Evolutionary conservation across 75 land plant genomes (phyloP).

Genomic region (Adiantum capillusveneris): DNA sequence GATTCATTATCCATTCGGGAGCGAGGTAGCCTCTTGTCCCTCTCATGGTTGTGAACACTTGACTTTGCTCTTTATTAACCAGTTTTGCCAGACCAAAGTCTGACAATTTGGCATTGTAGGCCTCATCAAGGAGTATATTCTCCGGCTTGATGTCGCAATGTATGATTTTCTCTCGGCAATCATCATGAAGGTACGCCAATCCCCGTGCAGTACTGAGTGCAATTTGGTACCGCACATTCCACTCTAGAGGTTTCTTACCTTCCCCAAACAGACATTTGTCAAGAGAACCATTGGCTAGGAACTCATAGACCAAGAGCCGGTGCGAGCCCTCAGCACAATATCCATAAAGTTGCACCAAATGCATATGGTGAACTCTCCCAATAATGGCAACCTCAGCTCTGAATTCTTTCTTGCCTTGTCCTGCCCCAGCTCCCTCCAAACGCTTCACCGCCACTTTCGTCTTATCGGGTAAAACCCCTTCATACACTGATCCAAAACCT

Average conservation of each 20-base stretch:
- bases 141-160: constrained; percentile 93
- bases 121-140: constrained; percentile 67
- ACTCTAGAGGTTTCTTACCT: constrained; percentile 28
- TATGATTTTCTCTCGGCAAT: constrained; percentile 70
- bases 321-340: constrained; percentile 14
- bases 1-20: constrained; percentile 12
- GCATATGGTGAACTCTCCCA: constrained; percentile 12
- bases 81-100: constrained; percentile 11
- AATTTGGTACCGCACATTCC: constrained; percentile 67
- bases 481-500: constrained; percentile 21
- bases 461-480: constrained; percentile 7
- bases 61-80: constrained; percentile 4
- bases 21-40: constrained; percentile 22
- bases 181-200: constrained; percentile 68
- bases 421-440: constrained; percentile 8
- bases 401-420: constrained; percentile 28
- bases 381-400: constrained; percentile 14
- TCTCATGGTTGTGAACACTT: constrained; percentile 11
- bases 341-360: constrained; percentile 12
- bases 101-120: constrained; percentile 41
- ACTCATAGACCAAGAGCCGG: constrained; percentile 70
- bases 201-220: constrained; percentile 78
- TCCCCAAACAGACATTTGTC: constrained; percentile 32
- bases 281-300: constrained; percentile 65
- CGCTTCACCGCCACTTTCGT: constrained; percentile 19